Base-by-base conservation (phyloP, 1,284 basidiomycete species). In the Cryptococcus deneoformans region DNA sequence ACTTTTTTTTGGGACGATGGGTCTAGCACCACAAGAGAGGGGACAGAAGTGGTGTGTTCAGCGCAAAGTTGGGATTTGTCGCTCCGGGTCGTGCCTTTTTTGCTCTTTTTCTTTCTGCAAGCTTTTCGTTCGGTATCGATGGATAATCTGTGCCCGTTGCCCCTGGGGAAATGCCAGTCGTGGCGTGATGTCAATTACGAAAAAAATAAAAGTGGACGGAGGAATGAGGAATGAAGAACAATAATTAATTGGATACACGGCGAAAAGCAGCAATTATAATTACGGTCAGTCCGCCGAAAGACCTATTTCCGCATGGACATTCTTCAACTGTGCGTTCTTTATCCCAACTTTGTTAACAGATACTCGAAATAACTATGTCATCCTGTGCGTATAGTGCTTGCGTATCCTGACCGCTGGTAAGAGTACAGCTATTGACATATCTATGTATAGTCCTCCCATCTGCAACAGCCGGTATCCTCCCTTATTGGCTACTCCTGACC, bases 401-500 rank as follows among this genome's bases (percentile, higher is more conserved):
- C 46, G 11, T 5, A 47, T 34, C 16, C 6, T 34, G 46, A 29
- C 29, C 29, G 3, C 42, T 3, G 29, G 12, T 35, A 20, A 16
- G 12, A 35, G 29, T 47, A 6, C 16, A 24, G 1, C n/a, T 16
- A 29, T 52, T 47, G 11, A 8, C 5, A 29, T 29, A 29, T 29
- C 29, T 14, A 44, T 42, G 8, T 12, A 10, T 53, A 71, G 66
- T 63, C 54, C 62, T 71, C 1, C 72, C 71, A 14, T 56, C 64
- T 10, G 49, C 58, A 1, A 59, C 72, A 6, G 54, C 81, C 24
- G 91, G 90, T n/a, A 80, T 82, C 69, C 83, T 96, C 8, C 88
- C 90, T 1, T 84, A 86, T 75, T 95, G 92, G 90, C 87, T 92
- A 73, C 83, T 94, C 48, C 67, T 93, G 63, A 85, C 92, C 39